Evolutionary conservation across 1,284 basidiomycete species (phyloP).

Genomic region (Phellopilus nigrolimitatus): DNA sequence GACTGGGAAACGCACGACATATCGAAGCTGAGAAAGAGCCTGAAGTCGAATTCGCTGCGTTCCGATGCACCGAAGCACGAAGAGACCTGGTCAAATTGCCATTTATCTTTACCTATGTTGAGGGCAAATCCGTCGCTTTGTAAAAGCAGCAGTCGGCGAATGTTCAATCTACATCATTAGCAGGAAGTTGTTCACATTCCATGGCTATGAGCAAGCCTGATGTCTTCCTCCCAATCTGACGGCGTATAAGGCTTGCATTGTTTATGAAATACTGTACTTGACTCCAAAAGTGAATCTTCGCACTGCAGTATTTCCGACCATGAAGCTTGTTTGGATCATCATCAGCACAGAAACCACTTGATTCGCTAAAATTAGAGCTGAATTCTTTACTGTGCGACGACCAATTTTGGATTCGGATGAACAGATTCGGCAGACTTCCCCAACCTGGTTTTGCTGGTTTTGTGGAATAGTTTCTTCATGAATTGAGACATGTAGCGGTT

Average conservation of each 20-base stretch:
- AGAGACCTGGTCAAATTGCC: slow-evolving; percentile 58
- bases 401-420: slow-evolving; percentile 11
- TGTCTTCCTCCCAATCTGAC: slow-evolving; percentile 53
- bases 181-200: slow-evolving; percentile 36
- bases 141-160: neutral
- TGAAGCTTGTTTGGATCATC: slow-evolving; percentile 25
- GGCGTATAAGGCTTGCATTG: slow-evolving; percentile 46
- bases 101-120: slow-evolving; percentile 61
- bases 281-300: neutral
- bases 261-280: neutral
- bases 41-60: slow-evolving; percentile 60
- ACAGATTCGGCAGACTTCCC: neutral
- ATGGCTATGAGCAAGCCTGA: slow-evolving; percentile 48
- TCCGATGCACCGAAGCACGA: slow-evolving; percentile 29
- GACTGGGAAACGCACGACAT: slow-evolving; percentile 50
- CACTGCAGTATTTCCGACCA: slow-evolving; percentile 60
- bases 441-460: neutral
- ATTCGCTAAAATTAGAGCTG: neutral
- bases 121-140: slow-evolving; percentile 56
- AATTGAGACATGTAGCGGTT: neutral
- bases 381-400: slow-evolving; percentile 17
- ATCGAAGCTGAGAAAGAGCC: slow-evolving; percentile 77
- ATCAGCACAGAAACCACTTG: neutral
- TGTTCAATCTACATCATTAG: neutral
- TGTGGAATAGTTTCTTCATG: neutral